Evolutionary conservation across 2,329 filamentous ascomycete genomes (phyloP).

Genomic region (Mycosphaerella sp.): DNA sequence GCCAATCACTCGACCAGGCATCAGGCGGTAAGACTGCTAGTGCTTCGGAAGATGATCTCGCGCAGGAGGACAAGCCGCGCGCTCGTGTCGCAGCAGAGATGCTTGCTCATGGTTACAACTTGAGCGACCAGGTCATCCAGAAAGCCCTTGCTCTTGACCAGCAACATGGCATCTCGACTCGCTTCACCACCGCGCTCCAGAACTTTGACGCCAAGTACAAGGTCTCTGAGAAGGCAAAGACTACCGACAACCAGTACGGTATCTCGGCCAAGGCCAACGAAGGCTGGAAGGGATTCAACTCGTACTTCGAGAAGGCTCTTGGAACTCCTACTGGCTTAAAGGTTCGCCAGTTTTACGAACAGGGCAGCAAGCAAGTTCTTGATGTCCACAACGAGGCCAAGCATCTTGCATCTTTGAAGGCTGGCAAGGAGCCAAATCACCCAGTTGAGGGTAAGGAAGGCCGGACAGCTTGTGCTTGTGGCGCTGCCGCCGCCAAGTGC

Average conservation of each 20-base stretch:
- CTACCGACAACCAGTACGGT: slow-evolving; percentile 77
- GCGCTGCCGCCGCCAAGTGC: slow-evolving; percentile 39
- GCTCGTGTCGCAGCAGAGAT: slow-evolving; percentile 93
- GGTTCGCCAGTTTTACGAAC: slow-evolving; percentile 79
- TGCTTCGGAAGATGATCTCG: slow-evolving; percentile 58
- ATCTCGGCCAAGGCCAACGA: slow-evolving; percentile 66
- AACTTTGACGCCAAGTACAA: slow-evolving; percentile 81
- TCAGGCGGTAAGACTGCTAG: slow-evolving; percentile 55
- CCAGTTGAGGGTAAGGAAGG: slow-evolving; percentile 35
- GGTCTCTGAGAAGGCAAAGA: slow-evolving; percentile 77
- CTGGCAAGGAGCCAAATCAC: slow-evolving; percentile 44
- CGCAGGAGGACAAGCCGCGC: slow-evolving; percentile 95
- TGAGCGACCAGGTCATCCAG: slow-evolving; percentile 72
- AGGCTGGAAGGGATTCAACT: slow-evolving; percentile 62
- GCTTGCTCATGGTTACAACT: slow-evolving; percentile 85
- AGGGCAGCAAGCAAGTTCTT: slow-evolving; percentile 79
- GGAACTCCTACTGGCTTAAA: slow-evolving; percentile 83
- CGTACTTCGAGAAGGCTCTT: slow-evolving; percentile 92
- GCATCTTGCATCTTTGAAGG: slow-evolving; percentile 83
- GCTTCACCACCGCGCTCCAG: slow-evolving; percentile 70
- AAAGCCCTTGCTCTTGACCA: slow-evolving; percentile 80
- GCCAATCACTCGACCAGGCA: slow-evolving; percentile 59
- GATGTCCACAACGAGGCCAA: slow-evolving; percentile 91
- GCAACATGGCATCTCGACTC: slow-evolving; percentile 75
- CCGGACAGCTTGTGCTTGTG: slow-evolving; percentile 44